Evolutionary conservation across 2,329 filamentous ascomycete species (phyloP), one percentile per base, ranked within the genome.

Genomic region (Colletotrichum cuscutae): DNA sequence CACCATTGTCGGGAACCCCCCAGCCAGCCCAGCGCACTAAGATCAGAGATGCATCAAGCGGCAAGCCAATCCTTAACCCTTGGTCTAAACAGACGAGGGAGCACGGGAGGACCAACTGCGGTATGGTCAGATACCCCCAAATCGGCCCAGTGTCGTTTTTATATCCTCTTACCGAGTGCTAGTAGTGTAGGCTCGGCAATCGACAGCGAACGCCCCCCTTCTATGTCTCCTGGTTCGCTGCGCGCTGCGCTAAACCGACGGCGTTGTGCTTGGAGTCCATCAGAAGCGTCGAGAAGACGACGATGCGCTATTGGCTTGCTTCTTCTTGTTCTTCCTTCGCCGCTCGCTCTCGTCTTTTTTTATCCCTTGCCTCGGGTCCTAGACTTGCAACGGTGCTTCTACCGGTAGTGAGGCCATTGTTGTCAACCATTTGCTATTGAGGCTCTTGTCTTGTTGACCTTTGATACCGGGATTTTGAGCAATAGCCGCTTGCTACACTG

Each of bases 251-350:
- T 54, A 69, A 63, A n/a, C 13, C 26, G 65, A 35, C 53, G 65
- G 70, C 59, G 70, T 49, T 26, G 59, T 52, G 37, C 53, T 60
- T 59, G 59, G 59, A 19, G 24, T 53, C 32, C 24, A 64, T 59
- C 63, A 60, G 69, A 72, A 72, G 65, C 69, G 59, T 72, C 65
- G 69, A 72, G 69, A 72, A 72, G 58, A 53, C 56, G 13, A 69
- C 32, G 37, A 56, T 59, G 53, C 53, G 42, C 30, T 54, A 53
- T 49, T 19, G 13, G 49, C 26, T 35, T 37, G 9, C 24, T 46
- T 56, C 22, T 65, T 65, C 46, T 11, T 22, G 12, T 7, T 7
- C n/a, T 32, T 42, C 22, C 26, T 54, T 22, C 49, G 12, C 32
- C 30, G 12, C 32, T n/a, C 13, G 12, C 5, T 2, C 15, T 42